phyloP scores from a whole-genome alignment of 2,329 filamentous ascomycete genomes.

The Scleromitrula shiraiana region DNA sequence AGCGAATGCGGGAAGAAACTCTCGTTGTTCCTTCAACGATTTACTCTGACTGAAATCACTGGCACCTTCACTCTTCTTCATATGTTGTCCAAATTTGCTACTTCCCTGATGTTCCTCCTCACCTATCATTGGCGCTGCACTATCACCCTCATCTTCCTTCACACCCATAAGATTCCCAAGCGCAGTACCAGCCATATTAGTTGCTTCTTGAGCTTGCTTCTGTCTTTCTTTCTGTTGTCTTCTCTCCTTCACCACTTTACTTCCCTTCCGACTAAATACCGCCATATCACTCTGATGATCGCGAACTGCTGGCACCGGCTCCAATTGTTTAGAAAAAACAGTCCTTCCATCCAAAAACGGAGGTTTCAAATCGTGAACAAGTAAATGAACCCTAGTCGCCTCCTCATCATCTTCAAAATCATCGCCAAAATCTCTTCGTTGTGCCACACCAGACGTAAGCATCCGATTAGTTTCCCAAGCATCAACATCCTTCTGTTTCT shows the following conservation, averaged over 20 bases:
- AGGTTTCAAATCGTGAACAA: constrained; percentile 88
- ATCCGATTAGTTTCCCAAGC: constrained; percentile 99
- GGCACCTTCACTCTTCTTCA: constrained; percentile 79
- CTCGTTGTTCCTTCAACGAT: constrained; percentile 79
- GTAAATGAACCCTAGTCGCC: constrained; percentile 75
- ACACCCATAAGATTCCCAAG: constrained; percentile 93
- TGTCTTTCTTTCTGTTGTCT: constrained; percentile 88
- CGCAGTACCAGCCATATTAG: constrained; percentile 83
- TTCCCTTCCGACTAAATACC: constrained; percentile 92
- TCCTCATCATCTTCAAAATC: constrained; percentile 92
- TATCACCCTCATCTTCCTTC: constrained; percentile 88
- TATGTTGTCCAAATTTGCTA: constrained; percentile 80
- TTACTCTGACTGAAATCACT: constrained; percentile 93
- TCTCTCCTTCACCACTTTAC: constrained; percentile 83
- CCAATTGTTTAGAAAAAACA: constrained; percentile 94
- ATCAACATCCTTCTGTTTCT: constrained; percentile 90
- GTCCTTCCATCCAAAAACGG: constrained; percentile 92
- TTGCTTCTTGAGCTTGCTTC: constrained; percentile 90
- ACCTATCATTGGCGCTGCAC: constrained; percentile 66
- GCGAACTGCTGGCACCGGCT: constrained; percentile 85
- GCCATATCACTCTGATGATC: constrained; percentile 98
- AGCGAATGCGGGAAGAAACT: constrained; percentile 91
- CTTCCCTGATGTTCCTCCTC: constrained; percentile 58
- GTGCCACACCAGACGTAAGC: constrained; percentile 92
- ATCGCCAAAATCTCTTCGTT: constrained; percentile 70